Percentiles rank a stretch among this genome's conserved stretches.
Conservation (phyloP, 179 eudicot species). For the Drosera spatulata region DNA sequence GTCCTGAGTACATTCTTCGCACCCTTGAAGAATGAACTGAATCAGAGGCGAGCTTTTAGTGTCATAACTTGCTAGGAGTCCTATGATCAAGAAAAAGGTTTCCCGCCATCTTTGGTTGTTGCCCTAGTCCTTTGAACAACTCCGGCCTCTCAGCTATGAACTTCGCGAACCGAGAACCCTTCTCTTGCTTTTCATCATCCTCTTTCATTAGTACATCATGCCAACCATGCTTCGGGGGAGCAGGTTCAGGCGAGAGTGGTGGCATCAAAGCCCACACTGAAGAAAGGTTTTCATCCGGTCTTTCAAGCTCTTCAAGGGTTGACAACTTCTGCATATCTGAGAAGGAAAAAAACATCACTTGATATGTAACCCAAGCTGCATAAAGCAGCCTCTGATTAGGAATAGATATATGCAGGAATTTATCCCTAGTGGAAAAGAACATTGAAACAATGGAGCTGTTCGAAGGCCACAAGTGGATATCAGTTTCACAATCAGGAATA, state of each 20-base stretch:
- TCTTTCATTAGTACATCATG: slow-evolving; percentile 18
- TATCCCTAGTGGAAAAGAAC: too few species aligned
- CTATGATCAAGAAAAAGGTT: slow-evolving; percentile 18
- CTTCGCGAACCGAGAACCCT: slow-evolving; percentile 76
- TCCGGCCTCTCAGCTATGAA: slow-evolving; percentile 55
- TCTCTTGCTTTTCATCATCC: slow-evolving; percentile 21
- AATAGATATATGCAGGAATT: too few species aligned
- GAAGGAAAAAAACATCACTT: background rate
- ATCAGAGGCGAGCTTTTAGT: too few species aligned
- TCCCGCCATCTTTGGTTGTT: slow-evolving; percentile 19
- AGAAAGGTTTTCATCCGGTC: slow-evolving; percentile 51
- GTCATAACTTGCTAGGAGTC: slow-evolving; percentile 38
- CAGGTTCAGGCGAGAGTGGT: slow-evolving; percentile 53
- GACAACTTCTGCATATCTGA: slow-evolving; percentile 57
- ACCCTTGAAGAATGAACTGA: too few species aligned
- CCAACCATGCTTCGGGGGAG: slow-evolving; percentile 25
- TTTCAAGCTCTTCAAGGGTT: slow-evolving; percentile 59
- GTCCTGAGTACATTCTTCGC: too few species aligned
- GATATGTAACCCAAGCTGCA: too few species aligned
- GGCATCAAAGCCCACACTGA: slow-evolving; percentile 88
- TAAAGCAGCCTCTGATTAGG: too few species aligned
- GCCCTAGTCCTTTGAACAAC: slow-evolving; percentile 23
- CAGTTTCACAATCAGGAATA: too few species aligned
- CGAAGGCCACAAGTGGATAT: too few species aligned
- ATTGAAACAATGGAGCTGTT: too few species aligned